These are phyloP conservation scores for Emmonsia crescens DNA, from an alignment of 2,329 filamentous ascomycete genomes.

Conservation along the genomic window DNA sequence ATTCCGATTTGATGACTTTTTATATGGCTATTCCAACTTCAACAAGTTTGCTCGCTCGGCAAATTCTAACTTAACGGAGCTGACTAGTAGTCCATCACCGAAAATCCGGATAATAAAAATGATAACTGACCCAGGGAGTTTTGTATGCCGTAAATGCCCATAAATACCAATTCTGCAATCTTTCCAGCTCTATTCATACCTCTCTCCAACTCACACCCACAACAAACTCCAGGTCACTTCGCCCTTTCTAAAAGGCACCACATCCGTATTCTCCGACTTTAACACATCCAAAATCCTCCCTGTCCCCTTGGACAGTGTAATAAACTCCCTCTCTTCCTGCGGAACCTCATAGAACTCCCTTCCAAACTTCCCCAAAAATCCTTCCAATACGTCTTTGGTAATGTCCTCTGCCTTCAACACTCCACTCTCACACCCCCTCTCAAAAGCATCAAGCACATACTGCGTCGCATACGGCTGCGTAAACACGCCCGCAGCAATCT, in stretches of 20 bases:
- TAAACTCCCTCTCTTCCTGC: constrained; percentile 43
- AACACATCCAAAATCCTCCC: constrained; percentile 46
- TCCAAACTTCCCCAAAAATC: constrained; percentile 48
- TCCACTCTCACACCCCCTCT: constrained; percentile 44
- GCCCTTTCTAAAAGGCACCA: constrained; percentile 21
- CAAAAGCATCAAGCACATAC: constrained; percentile 48
- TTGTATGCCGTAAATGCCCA: neutral
- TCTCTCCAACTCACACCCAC: neutral
- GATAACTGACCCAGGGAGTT: neutral
- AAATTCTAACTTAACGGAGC: too few species aligned
- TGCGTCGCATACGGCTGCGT: constrained; percentile 51
- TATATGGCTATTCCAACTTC: neutral
- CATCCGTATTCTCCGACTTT: constrained; percentile 43
- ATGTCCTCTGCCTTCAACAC: constrained; percentile 45
- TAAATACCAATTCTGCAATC: neutral
- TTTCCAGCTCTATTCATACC: neutral
- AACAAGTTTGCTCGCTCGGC: too few species aligned
- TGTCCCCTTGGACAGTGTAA: neutral
- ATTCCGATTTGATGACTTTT: neutral
- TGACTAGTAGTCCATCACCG: neutral
- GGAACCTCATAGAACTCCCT: constrained; percentile 47
- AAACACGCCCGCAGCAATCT: constrained; percentile 48
- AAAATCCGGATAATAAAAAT: neutral
- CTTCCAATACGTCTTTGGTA: constrained; percentile 43
- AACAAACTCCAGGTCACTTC: constrained; percentile 4